Conservation (phyloP, 495 filamentous ascomycete species). For the Penicillium riverlandense region DNA sequence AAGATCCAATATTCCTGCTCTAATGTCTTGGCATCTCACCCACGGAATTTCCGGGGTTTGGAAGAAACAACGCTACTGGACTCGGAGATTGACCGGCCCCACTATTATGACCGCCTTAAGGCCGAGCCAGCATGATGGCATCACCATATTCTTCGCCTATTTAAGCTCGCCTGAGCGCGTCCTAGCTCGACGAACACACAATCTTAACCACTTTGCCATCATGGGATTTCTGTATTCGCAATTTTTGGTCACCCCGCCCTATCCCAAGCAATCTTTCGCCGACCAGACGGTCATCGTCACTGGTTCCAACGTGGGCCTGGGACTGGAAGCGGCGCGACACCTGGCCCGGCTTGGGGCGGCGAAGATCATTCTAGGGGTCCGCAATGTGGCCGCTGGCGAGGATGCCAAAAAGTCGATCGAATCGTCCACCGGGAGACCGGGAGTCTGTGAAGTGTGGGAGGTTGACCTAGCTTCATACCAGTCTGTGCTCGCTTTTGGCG, state of each 20-base stretch:
- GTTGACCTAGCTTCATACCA: constrained; percentile 43
- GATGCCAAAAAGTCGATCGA: constrained; percentile 28
- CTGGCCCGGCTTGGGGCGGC: constrained; percentile 38
- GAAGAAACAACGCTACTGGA: no score
- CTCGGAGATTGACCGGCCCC: no score
- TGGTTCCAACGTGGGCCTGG: constrained; percentile 47
- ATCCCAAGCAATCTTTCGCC: constrained; percentile 27
- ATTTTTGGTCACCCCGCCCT: constrained; percentile 29
- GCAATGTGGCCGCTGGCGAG: constrained; percentile 40
- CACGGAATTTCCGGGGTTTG: no score
- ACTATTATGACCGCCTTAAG: no score
- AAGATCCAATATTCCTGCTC: no score
- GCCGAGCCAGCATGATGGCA: no score
- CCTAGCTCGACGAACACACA: background rate
- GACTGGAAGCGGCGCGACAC: constrained; percentile 41
- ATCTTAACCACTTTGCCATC: background rate
- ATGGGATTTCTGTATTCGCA: constrained; percentile 38
- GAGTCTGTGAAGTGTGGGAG: constrained; percentile 44
- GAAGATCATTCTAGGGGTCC: constrained; percentile 48
- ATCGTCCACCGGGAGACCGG: constrained; percentile 19
- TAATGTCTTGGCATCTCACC: no score
- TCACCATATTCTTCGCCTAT: background rate
- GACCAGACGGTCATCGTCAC: constrained; percentile 45
- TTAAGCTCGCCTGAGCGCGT: background rate
- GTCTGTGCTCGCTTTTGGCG: constrained; percentile 33